Evolutionary conservation across 768 basidiomycete genomes (phyloP).

Genomic region (Russula foetens): DNA sequence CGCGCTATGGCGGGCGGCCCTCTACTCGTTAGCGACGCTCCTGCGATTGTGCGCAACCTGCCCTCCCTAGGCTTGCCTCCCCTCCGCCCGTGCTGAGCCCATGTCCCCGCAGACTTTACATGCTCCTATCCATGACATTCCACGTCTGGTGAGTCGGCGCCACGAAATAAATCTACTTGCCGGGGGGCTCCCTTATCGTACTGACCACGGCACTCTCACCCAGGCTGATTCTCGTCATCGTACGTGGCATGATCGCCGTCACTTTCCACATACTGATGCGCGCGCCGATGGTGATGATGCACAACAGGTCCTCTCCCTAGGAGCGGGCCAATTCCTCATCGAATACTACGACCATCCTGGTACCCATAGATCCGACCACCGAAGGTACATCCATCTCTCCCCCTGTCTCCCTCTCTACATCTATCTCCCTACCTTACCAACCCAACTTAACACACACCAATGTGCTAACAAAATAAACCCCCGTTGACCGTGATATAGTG

Average conservation of each 20-base stretch:
- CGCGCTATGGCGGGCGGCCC: conserved; percentile 44
- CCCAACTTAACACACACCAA: background rate
- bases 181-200: background rate
- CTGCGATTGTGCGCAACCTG: conserved; percentile 47
- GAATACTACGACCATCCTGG: conserved; percentile 32
- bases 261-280: background rate
- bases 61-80: background rate
- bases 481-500: too few relatives aligned
- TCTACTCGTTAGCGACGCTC: conserved; percentile 52
- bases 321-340: conserved; percentile 50
- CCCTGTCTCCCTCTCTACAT: too few relatives aligned
- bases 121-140: conserved; percentile 68
- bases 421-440: background rate
- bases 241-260: conserved; percentile 23
- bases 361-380: conserved; percentile 5
- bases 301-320: conserved; percentile 45
- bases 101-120: conserved; percentile 43
- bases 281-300: background rate
- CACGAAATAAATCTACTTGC: too few relatives aligned
- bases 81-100: background rate
- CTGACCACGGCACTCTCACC: background rate
- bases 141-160: conserved; percentile 52
- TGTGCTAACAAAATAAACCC: too few relatives aligned
- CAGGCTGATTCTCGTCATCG: conserved; percentile 45
- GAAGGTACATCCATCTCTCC: background rate